phyloP scores from a whole-genome alignment of 148 eudicot species.

The Bassia scoparia region DNA sequence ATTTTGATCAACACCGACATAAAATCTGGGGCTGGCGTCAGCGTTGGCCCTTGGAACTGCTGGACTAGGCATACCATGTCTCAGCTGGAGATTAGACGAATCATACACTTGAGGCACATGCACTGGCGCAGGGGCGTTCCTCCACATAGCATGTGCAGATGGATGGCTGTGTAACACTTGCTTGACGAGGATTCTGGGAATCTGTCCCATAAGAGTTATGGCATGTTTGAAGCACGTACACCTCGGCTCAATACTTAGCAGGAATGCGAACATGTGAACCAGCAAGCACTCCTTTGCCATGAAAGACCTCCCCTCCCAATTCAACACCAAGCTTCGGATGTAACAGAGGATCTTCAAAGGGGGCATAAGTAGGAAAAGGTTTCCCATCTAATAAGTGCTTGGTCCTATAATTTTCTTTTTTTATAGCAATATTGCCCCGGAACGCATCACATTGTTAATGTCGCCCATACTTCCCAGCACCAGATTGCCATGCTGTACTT shows the following conservation, averaged over 20 bases:
- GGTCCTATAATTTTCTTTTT: no score
- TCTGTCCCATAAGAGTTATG: constrained; percentile 62
- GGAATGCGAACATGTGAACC: constrained; percentile 56
- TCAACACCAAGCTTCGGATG: constrained; percentile 53
- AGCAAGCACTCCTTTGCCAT: constrained; percentile 43
- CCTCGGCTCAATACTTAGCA: constrained; percentile 56
- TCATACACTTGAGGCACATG: constrained; percentile 51
- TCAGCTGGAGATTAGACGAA: constrained; percentile 43
- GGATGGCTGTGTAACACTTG: constrained; percentile 52
- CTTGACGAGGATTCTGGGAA: constrained; percentile 46
- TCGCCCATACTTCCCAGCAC: constrained; percentile 57
- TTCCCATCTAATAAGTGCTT: constrained; percentile 38
- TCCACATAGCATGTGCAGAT: constrained; percentile 49
- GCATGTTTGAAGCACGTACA: constrained; percentile 41
- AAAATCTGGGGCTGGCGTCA: constrained; percentile 52
- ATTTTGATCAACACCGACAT: constrained; percentile 53
- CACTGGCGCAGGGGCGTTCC: constrained; percentile 48
- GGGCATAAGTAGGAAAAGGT: constrained; percentile 38
- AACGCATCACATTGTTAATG: constrained; percentile 47
- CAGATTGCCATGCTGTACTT: constrained; percentile 46
- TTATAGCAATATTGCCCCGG: constrained; percentile 38
- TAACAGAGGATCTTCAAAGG: constrained; percentile 52
- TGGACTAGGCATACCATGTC: constrained; percentile 39
- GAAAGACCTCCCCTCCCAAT: constrained; percentile 51
- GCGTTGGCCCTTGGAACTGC: constrained; percentile 43